Evolutionary conservation across 768 basidiomycete genomes (phyloP).

Genomic region (Boletus pseudopeckii): DNA sequence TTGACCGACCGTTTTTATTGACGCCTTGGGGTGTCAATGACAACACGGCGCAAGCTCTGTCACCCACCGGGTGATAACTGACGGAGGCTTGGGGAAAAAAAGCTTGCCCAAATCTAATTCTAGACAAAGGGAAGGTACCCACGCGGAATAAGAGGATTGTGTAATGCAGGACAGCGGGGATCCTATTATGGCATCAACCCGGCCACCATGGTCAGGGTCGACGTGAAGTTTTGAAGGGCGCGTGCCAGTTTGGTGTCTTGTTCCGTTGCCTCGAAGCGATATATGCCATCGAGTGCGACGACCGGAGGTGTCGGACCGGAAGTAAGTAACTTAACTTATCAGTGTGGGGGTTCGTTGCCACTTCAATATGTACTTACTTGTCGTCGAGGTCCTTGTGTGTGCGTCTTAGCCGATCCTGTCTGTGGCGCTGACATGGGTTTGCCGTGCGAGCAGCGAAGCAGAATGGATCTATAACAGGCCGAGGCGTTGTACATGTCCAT

Average conservation of each 20-base stretch:
- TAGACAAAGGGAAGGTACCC: background rate
- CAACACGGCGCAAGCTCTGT: no score
- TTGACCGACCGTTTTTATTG: no score
- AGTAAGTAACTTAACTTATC: no score
- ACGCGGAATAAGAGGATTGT: background rate
- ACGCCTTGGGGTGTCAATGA: no score
- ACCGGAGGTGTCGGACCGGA: background rate
- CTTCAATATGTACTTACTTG: background rate
- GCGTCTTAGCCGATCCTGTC: background rate
- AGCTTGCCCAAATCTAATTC: background rate
- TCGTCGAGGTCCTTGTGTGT: background rate
- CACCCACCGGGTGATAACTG: background rate
- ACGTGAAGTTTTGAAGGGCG: background rate
- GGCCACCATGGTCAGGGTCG: background rate
- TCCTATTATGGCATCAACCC: background rate
- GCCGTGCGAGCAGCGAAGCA: background rate
- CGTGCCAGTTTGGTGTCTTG: background rate
- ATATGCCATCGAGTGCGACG: background rate
- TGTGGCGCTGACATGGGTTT: background rate
- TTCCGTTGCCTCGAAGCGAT: background rate
- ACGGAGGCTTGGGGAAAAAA: background rate
- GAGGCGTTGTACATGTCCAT: background rate
- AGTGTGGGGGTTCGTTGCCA: background rate
- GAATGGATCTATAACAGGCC: background rate
- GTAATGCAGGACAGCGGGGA: background rate